Evolutionary conservation across 169 alveolate species (phyloP), one percentile per base, ranked within the genome.

Genomic region (Blepharisma undulans): DNA sequence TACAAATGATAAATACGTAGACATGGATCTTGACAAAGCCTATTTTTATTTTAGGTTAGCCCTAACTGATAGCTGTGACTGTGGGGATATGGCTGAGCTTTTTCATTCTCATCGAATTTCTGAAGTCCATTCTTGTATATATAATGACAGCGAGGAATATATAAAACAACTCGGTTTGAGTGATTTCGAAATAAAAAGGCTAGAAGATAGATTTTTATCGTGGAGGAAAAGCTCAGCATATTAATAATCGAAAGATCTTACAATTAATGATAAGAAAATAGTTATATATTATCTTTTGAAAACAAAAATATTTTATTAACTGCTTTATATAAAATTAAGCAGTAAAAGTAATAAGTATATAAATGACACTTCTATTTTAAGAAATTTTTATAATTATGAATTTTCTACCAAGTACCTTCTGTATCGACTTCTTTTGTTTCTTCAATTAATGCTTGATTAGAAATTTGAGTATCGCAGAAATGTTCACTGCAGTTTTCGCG

Each of bases 121-220:
- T n/a, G 61, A 79, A 4, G 87, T 79, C 30, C 87, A 79, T 79
- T 21, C 87, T n/a, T 79, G 87, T 32, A 25, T 25, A 22, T 74
- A 74, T 22, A 74, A 74, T 25, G 80, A 74, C 0, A 48, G 66
- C 12, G 16, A 48, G 14, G 66, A 48, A 48, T 48, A 48, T 48
- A 48, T 48, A 48, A 48, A 48, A 48, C 66, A 48, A 18, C 66
- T 48, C 14, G 66, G 66, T 10, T 48, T 48, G 14, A 48, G 66
- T 48, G 66, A 48, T 48, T 48, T 48, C 14, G 66, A 48, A 48
- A 48, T 48, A 10, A 48, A 48, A 48, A 48, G 66, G 66, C 66
- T 48, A 48, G 66, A 48, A 48, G 66, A 48, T 48, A 1, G 66
- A 48, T 48, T 48, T 48, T 48, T 48, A 48, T 48, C 10, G 0